A percentile compares a stretch with the other conserved stretches of the same genome.
Evolutionary conservation across 2,329 filamentous ascomycete species (phyloP).

Genomic region (Dendryphion nanum): DNA sequence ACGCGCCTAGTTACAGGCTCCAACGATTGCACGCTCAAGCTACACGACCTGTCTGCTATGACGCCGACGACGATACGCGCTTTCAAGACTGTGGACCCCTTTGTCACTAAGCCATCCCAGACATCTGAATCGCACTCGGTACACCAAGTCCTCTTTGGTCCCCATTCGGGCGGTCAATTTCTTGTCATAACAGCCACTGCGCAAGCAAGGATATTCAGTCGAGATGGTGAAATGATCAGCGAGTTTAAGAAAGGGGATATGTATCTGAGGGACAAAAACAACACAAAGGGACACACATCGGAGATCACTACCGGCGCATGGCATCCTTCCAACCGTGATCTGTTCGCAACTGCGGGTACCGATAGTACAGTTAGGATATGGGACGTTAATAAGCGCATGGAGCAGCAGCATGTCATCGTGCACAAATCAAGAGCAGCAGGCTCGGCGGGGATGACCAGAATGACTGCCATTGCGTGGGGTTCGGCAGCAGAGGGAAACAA

Average conservation of each 20-base stretch:
- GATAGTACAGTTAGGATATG: constrained; percentile 96
- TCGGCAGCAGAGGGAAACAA: constrained; percentile 71
- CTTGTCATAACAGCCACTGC: constrained; percentile 86
- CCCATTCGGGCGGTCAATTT: constrained; percentile 73
- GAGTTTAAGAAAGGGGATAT: constrained; percentile 98
- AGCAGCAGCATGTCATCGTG: constrained; percentile 90
- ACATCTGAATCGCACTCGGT: constrained; percentile 83
- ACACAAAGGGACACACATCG: constrained; percentile 94
- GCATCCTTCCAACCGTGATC: constrained; percentile 81
- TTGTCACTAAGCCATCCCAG: constrained; percentile 67
- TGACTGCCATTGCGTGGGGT: constrained; percentile 91
- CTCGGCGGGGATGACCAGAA: constrained; percentile 83
- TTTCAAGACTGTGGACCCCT: constrained; percentile 90
- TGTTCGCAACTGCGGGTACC: constrained; percentile 87
- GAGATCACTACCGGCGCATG: constrained; percentile 87
- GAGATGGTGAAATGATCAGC: constrained; percentile 80
- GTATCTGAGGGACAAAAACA: constrained; percentile 96
- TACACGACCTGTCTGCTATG: constrained; percentile 95
- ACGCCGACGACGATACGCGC: constrained; percentile 91
- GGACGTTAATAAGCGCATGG: constrained; percentile 89
- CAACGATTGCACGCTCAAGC: constrained; percentile 84
- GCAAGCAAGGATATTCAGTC: constrained; percentile 83
- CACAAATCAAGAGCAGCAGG: constrained; percentile 92
- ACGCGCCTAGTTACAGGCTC: constrained; percentile 86
- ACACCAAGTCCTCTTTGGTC: constrained; percentile 84